These are phyloP conservation scores for Panicum hallii DNA, from an alignment of 202 grass and related monocot genomes.

Conservation along the genomic window DNA sequence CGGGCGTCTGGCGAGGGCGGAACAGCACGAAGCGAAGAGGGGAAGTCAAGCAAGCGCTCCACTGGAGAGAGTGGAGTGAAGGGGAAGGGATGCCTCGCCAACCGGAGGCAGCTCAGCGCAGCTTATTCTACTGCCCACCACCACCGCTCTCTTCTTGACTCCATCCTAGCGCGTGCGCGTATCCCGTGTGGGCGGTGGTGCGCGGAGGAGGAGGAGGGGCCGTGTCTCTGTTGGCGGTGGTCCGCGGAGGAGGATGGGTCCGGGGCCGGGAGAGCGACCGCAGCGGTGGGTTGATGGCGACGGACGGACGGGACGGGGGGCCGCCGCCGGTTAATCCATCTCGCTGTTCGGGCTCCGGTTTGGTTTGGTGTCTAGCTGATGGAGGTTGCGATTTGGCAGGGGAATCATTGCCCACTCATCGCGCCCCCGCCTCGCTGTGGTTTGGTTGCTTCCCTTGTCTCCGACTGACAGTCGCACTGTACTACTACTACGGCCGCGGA, in stretches of 20 bases:
- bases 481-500: background rate
- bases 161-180: background rate
- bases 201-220: background rate
- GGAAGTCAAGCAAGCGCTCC: constrained; percentile 11
- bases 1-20: background rate
- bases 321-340: constrained; percentile 12
- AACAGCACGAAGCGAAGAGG: constrained; percentile 13
- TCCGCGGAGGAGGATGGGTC: background rate
- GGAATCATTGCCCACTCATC: constrained; percentile 43
- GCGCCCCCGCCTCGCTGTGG: constrained; percentile 9
- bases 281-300: constrained; percentile 34
- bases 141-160: background rate
- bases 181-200: background rate
- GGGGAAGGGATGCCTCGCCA: constrained; percentile 23
- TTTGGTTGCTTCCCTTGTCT: constrained; percentile 6
- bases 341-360: background rate
- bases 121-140: background rate
- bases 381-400: constrained; percentile 13
- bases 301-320: background rate
- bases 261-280: background rate
- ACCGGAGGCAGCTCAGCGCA: background rate
- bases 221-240: background rate
- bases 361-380: background rate
- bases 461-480: background rate
- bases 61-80: constrained; percentile 29